Evolutionary conservation across 2,329 filamentous ascomycete species (phyloP).

Genomic region (Sporothrix pallida): DNA sequence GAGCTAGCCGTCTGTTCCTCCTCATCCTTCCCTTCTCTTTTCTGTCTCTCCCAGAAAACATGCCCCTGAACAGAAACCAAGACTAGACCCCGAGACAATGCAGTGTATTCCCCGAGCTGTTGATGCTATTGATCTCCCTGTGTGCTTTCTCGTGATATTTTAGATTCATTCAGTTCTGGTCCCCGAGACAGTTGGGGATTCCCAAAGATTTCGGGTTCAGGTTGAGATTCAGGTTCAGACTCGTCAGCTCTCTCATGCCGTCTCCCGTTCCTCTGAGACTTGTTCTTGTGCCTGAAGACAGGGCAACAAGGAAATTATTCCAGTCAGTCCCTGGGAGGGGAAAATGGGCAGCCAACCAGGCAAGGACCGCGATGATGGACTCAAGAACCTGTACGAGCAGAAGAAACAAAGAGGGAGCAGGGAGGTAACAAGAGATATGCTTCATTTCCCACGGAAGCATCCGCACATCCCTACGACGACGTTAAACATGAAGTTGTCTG

Average conservation of each 20-base stretch:
- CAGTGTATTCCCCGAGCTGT: constrained; percentile 19
- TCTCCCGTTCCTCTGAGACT: background rate
- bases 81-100: constrained; percentile 24
- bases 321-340: background rate
- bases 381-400: background rate
- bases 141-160: background rate
- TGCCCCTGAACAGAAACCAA: background rate
- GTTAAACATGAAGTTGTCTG: background rate
- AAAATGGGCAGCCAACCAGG: background rate
- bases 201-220: background rate
- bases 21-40: background rate
- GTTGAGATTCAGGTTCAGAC: background rate
- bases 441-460: constrained; percentile 14
- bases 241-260: background rate
- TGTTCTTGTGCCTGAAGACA: background rate
- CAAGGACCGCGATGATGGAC: background rate
- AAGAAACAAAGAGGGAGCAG: background rate
- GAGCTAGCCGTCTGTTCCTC: too few species aligned
- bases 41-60: background rate
- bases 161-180: background rate
- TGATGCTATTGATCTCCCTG: too few species aligned
- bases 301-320: background rate
- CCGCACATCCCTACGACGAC: background rate
- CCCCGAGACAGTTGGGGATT: background rate
- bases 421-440: background rate